phyloP scores from a whole-genome alignment of 169 alveolate species.

The Neospora caninum region DNA sequence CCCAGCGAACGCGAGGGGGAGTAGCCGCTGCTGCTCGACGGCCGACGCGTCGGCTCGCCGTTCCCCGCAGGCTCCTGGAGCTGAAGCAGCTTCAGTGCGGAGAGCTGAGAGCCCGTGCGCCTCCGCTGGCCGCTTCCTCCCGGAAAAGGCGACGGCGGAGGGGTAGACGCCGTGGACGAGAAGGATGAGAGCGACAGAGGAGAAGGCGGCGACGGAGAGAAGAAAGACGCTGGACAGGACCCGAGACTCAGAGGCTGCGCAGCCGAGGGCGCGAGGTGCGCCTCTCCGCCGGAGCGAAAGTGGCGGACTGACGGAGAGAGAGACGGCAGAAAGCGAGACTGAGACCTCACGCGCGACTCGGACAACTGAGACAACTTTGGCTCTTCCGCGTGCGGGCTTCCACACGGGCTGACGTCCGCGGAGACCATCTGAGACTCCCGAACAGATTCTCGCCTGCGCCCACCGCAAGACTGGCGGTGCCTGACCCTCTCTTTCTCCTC shows the following conservation, averaged over 20 bases:
- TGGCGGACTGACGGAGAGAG: not conserved
- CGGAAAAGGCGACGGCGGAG: not conserved
- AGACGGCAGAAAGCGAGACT: not conserved
- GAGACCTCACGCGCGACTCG: too few species aligned
- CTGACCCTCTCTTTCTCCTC: too few species aligned
- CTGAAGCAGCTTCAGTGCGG: constrained; percentile 22
- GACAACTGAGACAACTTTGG: too few species aligned
- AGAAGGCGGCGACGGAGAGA: not conserved
- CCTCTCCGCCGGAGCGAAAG: not conserved
- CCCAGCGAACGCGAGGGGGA: not conserved
- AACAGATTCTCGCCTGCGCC: too few species aligned
- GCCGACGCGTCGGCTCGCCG: not conserved
- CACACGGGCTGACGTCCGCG: too few species aligned
- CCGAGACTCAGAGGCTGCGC: not conserved
- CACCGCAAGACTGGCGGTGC: too few species aligned
- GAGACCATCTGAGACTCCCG: too few species aligned
- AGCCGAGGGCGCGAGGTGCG: not conserved
- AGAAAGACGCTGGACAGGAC: not conserved
- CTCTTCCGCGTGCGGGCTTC: too few species aligned
- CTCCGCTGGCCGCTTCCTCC: not conserved
- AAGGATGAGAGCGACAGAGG: not conserved
- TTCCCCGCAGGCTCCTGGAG: not conserved
- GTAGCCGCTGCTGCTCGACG: not conserved
- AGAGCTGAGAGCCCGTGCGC: not conserved
- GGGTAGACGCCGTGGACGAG: not conserved